Base-by-base conservation (phyloP, 306 rosid genomes). In the Lathyrus sativus region DNA sequence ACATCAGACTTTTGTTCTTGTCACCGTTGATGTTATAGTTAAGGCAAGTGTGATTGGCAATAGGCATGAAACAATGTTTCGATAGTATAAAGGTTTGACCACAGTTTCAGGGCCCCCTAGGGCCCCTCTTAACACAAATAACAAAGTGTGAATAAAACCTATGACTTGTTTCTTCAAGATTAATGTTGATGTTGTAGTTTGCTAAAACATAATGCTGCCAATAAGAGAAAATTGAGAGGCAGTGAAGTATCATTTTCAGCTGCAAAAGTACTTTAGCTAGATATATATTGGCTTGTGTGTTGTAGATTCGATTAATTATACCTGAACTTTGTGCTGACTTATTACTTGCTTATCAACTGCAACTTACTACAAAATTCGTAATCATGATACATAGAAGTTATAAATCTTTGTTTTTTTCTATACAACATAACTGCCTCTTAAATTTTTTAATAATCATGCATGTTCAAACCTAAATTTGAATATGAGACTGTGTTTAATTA, bases 81-180 rank as follows among this genome's bases (percentile, higher is more conserved):
- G 9, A 44, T 11, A 33, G 17, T 14, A 46, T 10, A 46, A 48
- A 24, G 59, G 72, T 67, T 67, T 67, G 72, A 50, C 72, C 43
- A 46, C 11, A 66, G 59, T 31, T 49, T 31, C 38, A 19, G 72
- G 62, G 4, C 57, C 70, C 68, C 70, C 22, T 5, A 28, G 60
- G 71, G 15, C 60, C 62, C 72, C 56, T 65, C 70, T 24, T 64
- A 29, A 64, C 39, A 64, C 49, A 63, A 12, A 31, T 46, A 48
- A 24, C 17, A 12, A 18, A 3, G 46, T 26, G 6, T 18, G 22
- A 12, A 35, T 11, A 14, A 66, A 66, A 31, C 33, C 71, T 19
- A 67, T 67, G 62, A 19, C 38, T 51, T 38, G 62, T 51, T 67
- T 51, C 19, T 49, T 31, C 71, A 66, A 45, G 43, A 65, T 45